phyloP scores from a whole-genome alignment of 225 moss, liverwort and hornwort genomes.

The Neckera pumila region DNA sequence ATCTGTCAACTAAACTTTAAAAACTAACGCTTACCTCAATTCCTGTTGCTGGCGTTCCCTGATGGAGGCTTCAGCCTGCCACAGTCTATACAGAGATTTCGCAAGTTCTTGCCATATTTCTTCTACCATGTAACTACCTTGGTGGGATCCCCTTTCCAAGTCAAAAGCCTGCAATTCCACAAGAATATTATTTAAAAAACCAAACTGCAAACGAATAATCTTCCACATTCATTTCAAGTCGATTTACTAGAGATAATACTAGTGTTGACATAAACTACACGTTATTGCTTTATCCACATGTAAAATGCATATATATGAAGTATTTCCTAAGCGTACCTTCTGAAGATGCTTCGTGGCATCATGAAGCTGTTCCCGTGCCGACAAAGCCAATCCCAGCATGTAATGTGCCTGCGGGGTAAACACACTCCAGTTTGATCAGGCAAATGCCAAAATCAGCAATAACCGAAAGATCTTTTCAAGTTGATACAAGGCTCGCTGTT shows the following conservation, averaged over 20 bases:
- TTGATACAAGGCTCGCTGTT: not conserved
- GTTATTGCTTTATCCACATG: not conserved
- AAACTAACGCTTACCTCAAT: constrained; percentile 23
- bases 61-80: constrained; percentile 40
- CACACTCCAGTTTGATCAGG: not conserved
- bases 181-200: not conserved
- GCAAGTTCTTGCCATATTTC: constrained; percentile 87
- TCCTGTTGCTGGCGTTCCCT: constrained; percentile 45
- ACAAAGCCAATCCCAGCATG: constrained; percentile 72
- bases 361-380: constrained; percentile 40
- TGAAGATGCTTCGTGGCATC: constrained; percentile 81
- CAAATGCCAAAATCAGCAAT: not conserved
- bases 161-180: constrained; percentile 46
- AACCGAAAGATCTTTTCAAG: not conserved
- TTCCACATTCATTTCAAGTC: not conserved
- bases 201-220: not conserved
- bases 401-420: constrained; percentile 69
- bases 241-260: not conserved
- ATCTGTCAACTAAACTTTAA: not conserved
- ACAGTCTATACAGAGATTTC: constrained; percentile 53
- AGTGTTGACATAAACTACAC: not conserved
- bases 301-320: not conserved
- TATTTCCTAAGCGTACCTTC: constrained; percentile 31
- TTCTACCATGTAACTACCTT: constrained; percentile 57
- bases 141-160: constrained; percentile 51